Percentiles rank a stretch among this genome's conserved stretches.
Conservation (phyloP, 805 yeast species). For the Diddensiella caesifluorescens region DNA sequence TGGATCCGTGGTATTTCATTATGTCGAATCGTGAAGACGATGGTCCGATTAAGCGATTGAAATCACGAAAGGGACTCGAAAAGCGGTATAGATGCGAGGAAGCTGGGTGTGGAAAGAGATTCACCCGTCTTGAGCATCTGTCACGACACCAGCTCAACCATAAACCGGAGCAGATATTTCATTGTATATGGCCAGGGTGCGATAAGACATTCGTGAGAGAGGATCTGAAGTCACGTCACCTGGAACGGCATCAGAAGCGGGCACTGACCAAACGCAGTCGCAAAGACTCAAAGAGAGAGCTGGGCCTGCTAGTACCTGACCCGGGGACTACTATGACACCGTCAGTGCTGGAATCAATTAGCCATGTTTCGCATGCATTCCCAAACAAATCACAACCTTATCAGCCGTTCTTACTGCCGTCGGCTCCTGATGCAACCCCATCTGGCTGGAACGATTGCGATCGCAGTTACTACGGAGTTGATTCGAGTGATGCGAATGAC, state of each 20-base stretch:
- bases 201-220: slow-evolving; percentile 30
- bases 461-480: too few relatives aligned
- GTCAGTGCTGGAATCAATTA: background rate
- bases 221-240: slow-evolving; percentile 31
- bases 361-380: background rate
- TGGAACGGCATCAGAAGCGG: slow-evolving; percentile 23
- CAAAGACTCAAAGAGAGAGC: background rate
- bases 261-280: background rate
- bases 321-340: background rate
- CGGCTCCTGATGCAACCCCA: background rate
- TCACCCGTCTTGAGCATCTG: background rate
- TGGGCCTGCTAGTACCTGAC: background rate
- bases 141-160: slow-evolving; percentile 2
- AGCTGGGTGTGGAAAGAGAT: background rate
- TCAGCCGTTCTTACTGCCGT: too few relatives aligned
- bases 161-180: slow-evolving; percentile 16
- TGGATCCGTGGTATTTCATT: too few relatives aligned
- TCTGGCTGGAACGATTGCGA: slow-evolving; percentile 1
- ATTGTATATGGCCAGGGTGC: slow-evolving; percentile 35
- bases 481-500: too few relatives aligned
- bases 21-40: too few relatives aligned
- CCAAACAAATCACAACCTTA: background rate
- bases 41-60: too few relatives aligned
- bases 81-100: slow-evolving; percentile 1
- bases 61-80: too few relatives aligned